Percentiles rank a stretch among this genome's conserved stretches.
Conservation (phyloP, 2,329 filamentous ascomycete species). For the Claviceps spartinae region DNA sequence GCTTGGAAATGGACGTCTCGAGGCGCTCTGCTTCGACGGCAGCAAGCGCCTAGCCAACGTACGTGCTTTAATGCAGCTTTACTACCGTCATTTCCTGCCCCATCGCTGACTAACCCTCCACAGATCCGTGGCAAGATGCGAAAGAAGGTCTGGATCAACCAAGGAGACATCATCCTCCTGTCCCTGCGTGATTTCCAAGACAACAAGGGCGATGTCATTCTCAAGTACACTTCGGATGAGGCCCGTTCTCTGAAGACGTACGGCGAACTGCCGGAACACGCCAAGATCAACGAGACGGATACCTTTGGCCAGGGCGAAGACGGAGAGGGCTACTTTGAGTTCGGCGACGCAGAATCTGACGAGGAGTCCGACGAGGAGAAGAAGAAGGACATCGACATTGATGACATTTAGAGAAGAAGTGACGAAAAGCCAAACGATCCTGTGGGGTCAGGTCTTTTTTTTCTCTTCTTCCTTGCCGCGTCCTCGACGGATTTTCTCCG, state of each 20-base stretch:
- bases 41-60: conserved; percentile 29
- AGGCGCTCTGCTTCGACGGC: conserved; percentile 91
- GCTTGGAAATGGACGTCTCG: conserved; percentile 87
- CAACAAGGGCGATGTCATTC: conserved; percentile 91
- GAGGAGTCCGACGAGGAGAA: conserved; percentile 39
- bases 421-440: not conserved
- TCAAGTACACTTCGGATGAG: conserved; percentile 94
- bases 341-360: conserved; percentile 76
- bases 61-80: conserved; percentile 10
- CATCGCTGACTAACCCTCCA: not conserved
- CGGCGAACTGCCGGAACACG: conserved; percentile 89
- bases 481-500: not conserved
- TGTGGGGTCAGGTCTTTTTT: not conserved
- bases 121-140: conserved; percentile 76
- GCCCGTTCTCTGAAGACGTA: conserved; percentile 91
- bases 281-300: conserved; percentile 99
- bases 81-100: not conserved
- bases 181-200: conserved; percentile 87
- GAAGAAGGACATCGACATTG: conserved; percentile 77
- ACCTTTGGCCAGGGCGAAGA: conserved; percentile 84
- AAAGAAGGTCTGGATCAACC: conserved; percentile 99
- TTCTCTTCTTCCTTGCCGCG: not conserved
- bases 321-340: conserved; percentile 95
- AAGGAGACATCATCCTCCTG: conserved; percentile 84
- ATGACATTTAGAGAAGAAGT: conserved; percentile 67